phyloP scores from a whole-genome alignment of 495 filamentous ascomycete species.

The Podospora pseudocomata region DNA sequence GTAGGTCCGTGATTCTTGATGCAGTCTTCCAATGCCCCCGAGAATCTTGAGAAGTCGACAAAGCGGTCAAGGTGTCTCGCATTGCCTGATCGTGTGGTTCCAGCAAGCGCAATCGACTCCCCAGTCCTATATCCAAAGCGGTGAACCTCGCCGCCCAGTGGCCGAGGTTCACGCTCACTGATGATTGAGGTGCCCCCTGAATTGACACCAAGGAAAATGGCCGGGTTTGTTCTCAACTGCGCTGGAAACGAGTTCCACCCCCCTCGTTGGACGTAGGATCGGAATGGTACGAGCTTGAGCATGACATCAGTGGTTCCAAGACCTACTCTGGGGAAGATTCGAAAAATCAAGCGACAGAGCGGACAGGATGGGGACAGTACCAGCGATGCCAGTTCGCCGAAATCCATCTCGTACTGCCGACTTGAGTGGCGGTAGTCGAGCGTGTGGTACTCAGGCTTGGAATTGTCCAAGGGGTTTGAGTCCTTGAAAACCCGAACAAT shows the following conservation, averaged over 20 bases:
- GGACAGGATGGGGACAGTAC: conserved; percentile 13
- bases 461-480: not conserved
- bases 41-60: not conserved
- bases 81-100: not conserved
- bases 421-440: not conserved
- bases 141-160: not conserved
- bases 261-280: not conserved
- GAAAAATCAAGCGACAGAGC: conserved; percentile 23
- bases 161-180: not conserved
- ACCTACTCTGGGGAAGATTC: conserved; percentile 13
- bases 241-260: not conserved
- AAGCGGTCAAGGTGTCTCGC: conserved; percentile 2
- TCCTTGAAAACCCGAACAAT: conserved; percentile 8
- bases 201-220: not conserved
- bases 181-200: not conserved
- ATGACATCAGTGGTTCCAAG: not conserved
- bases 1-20: not conserved
- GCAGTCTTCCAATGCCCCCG: not conserved
- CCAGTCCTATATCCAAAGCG: not conserved
- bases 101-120: conserved; percentile 1
- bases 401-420: not conserved
- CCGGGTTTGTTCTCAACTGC: not conserved
- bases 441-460: not conserved
- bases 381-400: conserved; percentile 16
- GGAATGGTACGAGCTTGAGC: not conserved